phyloP scores from a whole-genome alignment of 2,329 filamentous ascomycete species.

The Corinectria fuckeliana region DNA sequence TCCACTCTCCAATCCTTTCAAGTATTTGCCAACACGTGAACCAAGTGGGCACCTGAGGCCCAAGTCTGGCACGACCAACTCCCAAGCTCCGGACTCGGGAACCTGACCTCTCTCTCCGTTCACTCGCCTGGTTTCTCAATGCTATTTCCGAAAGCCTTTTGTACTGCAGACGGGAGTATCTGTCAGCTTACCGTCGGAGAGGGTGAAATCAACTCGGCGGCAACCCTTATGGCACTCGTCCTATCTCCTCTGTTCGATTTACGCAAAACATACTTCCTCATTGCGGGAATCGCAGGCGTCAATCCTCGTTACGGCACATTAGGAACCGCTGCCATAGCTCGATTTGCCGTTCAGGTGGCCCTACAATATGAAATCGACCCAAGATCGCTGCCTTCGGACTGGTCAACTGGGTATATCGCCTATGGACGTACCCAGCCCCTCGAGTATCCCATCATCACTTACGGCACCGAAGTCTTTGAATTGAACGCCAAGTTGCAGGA shows the following conservation, averaged over 20 bases:
- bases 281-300: constrained; percentile 77
- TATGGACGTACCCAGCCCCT: constrained; percentile 63
- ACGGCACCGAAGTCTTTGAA: constrained; percentile 75
- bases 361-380: constrained; percentile 78
- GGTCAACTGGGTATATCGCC: constrained; percentile 71
- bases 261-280: constrained; percentile 70
- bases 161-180: constrained; percentile 63
- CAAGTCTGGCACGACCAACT: constrained; percentile 66
- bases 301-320: constrained; percentile 72
- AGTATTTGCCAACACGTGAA: constrained; percentile 5
- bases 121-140: constrained; percentile 69
- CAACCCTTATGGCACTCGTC: constrained; percentile 68
- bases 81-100: constrained; percentile 52
- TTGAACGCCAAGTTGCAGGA: constrained; percentile 65
- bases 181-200: constrained; percentile 75
- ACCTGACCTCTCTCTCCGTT: constrained; percentile 64
- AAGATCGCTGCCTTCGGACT: constrained; percentile 70
- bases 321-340: constrained; percentile 69
- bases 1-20: neutral
- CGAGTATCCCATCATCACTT: constrained; percentile 64
- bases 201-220: constrained; percentile 77
- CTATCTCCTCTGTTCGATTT: constrained; percentile 69
- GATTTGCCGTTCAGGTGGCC: constrained; percentile 75
- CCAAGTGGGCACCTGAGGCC: constrained; percentile 67
- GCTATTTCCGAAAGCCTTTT: constrained; percentile 69